Evolutionary conservation across 768 basidiomycete species (phyloP).

Genomic region (Xerocomus potaroensis): DNA sequence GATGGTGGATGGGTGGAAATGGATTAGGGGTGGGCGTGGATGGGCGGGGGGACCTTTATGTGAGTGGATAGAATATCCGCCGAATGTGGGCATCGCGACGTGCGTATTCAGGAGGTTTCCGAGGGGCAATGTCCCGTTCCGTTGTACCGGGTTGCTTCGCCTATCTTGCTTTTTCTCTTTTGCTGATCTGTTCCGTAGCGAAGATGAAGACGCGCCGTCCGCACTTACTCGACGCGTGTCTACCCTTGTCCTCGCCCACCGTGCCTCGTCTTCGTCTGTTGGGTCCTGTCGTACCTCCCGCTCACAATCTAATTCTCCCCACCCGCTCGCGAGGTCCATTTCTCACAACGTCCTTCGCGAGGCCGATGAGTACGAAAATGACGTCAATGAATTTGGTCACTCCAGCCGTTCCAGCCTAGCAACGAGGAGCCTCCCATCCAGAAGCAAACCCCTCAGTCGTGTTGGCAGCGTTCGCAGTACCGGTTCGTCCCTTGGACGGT

Average conservation of each 20-base stretch:
- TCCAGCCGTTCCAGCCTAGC: constrained; percentile 7
- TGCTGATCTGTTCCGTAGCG: constrained; percentile 34
- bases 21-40: not conserved
- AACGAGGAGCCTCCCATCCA: constrained; percentile 21
- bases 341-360: constrained; percentile 31
- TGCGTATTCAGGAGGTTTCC: constrained; percentile 4
- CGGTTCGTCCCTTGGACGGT: constrained; percentile 23
- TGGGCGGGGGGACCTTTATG: constrained; percentile 10
- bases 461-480: constrained; percentile 19
- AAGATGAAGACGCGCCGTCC: constrained; percentile 72
- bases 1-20: not conserved
- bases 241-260: constrained; percentile 46
- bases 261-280: constrained; percentile 44
- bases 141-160: constrained; percentile 5
- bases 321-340: constrained; percentile 25
- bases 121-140: not conserved
- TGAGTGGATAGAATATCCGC: constrained; percentile 8
- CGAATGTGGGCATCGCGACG: not conserved
- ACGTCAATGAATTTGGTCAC: constrained; percentile 26
- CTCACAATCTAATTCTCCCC: constrained; percentile 11
- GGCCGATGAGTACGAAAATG: constrained; percentile 18
- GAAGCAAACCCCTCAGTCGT: constrained; percentile 19
- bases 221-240: constrained; percentile 62
- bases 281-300: constrained; percentile 15
- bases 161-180: constrained; percentile 5